phyloP scores from a whole-genome alignment of 257 asterid genomes.

The Scutellaria minor region DNA sequence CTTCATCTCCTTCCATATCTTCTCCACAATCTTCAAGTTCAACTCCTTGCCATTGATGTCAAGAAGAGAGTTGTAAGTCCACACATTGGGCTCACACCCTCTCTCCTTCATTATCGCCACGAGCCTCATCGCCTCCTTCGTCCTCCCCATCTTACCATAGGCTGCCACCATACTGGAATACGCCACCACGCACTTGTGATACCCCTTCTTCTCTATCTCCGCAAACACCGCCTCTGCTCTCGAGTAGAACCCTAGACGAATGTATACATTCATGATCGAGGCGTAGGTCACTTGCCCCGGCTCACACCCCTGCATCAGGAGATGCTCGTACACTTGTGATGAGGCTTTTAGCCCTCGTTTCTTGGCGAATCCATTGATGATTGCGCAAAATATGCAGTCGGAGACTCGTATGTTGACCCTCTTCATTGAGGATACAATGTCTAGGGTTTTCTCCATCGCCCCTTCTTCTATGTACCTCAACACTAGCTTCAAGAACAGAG shows the following conservation, averaged over 20 bases:
- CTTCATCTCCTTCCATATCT: conserved; percentile 86
- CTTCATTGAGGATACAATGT: conserved; percentile 55
- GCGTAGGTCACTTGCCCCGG: conserved; percentile 98
- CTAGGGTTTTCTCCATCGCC: conserved; percentile 62
- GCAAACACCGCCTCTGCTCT: conserved; percentile 65
- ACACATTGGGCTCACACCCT: conserved; percentile 82
- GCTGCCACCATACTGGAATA: conserved; percentile 82
- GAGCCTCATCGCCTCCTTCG: conserved; percentile 66
- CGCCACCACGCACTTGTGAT: conserved; percentile 76
- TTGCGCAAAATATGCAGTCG: conserved; percentile 86
- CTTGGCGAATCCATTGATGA: conserved; percentile 74
- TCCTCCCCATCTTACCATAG: conserved; percentile 72
- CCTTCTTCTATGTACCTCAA: conserved; percentile 67
- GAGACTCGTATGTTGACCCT: conserved; percentile 68
- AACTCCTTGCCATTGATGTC: conserved; percentile 71
- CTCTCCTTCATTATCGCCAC: conserved; percentile 83
- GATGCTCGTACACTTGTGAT: conserved; percentile 60
- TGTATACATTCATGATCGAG: conserved; percentile 59
- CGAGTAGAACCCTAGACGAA: conserved; percentile 58
- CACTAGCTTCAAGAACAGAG: conserved; percentile 76
- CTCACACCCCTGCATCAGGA: conserved; percentile 54
- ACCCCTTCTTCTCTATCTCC: conserved; percentile 74
- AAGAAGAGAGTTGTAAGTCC: conserved; percentile 86
- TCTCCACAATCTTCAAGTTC: conserved; percentile 63
- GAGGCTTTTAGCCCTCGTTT: conserved; percentile 60